phyloP scores from a whole-genome alignment of 1,139 yeast genomes.

The Diutina pseudorugosa region DNA sequence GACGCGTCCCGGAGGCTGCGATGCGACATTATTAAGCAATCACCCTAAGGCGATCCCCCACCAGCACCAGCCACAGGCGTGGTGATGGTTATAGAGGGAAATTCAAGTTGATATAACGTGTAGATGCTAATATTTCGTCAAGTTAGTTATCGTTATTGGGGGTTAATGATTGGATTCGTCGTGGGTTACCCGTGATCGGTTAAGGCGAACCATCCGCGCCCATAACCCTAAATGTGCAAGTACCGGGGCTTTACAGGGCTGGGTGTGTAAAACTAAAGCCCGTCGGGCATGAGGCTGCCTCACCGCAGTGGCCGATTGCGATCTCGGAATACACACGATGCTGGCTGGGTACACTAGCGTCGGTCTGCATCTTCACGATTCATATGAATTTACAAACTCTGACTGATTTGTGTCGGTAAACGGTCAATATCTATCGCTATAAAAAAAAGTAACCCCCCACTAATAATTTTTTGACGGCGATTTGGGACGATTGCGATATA shows the following conservation, averaged over 20 bases:
- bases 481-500: no score
- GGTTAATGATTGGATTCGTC: no score
- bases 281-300: background rate
- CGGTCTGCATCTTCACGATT: no score
- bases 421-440: no score
- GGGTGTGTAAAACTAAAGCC: background rate
- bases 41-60: background rate
- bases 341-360: background rate
- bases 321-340: background rate
- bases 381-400: no score
- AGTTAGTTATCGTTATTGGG: no score
- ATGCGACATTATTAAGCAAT: background rate
- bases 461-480: no score
- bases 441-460: no score
- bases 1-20: constrained; percentile 1
- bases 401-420: no score
- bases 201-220: background rate
- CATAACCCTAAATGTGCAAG: background rate
- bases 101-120: no score
- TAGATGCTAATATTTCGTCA: no score
- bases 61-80: background rate
- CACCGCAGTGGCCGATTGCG: background rate
- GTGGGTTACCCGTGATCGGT: background rate
- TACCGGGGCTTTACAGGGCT: background rate
- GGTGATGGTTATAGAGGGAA: no score